These are phyloP conservation scores for Sarocladium brachiariae DNA, from an alignment of 2,329 filamentous ascomycete genomes.

Conservation along the genomic window DNA sequence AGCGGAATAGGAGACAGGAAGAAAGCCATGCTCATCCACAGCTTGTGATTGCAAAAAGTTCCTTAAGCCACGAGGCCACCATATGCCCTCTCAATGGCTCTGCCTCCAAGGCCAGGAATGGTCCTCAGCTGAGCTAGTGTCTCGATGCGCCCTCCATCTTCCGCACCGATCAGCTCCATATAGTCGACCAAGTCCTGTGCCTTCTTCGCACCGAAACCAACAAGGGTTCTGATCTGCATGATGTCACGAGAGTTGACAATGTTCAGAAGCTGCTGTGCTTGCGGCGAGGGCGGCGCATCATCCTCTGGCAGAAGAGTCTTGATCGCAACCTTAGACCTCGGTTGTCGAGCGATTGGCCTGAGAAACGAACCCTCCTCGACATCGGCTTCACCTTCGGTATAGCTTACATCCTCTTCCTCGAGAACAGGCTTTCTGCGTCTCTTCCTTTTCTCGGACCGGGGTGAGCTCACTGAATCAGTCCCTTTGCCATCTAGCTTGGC, in stretches of 20 bases:
- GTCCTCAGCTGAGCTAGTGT: constrained; percentile 44
- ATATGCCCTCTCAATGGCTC: constrained; percentile 50
- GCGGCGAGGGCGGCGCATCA: constrained; percentile 40
- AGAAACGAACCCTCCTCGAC: constrained; percentile 30
- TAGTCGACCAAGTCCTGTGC: constrained; percentile 54
- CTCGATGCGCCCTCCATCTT: constrained; percentile 36
- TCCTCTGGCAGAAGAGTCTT: constrained; percentile 29
- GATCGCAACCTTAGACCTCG: constrained; percentile 22
- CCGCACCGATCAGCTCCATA: constrained; percentile 36
- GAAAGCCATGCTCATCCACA: background rate
- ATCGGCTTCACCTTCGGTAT: constrained; percentile 34
- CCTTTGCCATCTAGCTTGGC: constrained; percentile 37
- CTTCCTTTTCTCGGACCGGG: constrained; percentile 14
- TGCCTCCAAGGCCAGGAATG: constrained; percentile 51
- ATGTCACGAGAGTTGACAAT: constrained; percentile 70
- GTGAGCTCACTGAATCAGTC: constrained; percentile 13
- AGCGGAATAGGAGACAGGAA: too few relatives aligned
- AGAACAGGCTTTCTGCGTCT: constrained; percentile 19
- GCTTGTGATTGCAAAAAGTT: background rate
- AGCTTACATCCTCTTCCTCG: constrained; percentile 30
- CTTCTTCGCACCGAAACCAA: constrained; percentile 67
- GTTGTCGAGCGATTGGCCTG: constrained; percentile 23
- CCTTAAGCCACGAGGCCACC: constrained; percentile 33
- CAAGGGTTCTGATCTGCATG: constrained; percentile 56
- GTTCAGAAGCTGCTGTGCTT: constrained; percentile 55